Evolutionary conservation across 2,329 filamentous ascomycete species (phyloP), one percentile per base, ranked within the genome.

Genomic region (Coleophoma crateriformis): DNA sequence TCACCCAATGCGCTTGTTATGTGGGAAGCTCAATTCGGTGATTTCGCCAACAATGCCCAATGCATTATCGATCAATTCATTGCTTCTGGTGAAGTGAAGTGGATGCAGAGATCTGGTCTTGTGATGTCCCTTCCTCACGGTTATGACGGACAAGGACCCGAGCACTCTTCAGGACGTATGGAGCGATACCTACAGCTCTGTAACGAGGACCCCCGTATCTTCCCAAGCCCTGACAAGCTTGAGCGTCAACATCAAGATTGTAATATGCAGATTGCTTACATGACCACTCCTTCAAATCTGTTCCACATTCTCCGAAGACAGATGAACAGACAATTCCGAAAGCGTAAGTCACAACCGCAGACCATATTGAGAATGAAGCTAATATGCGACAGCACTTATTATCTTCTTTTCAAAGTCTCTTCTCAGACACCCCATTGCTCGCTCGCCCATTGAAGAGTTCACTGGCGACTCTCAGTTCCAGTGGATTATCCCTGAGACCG

Each of bases 1-100:
- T 97, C 94, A 32, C 94, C 94, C 50, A 95, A 96, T 67, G 92
- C 94, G 35, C 82, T 99, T 22, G 92, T 99, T 61, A 95, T 99
- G 84, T 99, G 94, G 94, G 94, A 99, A 75, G 94, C 94, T 35
- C 94, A 99, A 72, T 99, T 99, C 65, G 94, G 94, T 78, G 94
- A 99, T 72, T 99, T 99, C 64, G 94, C 94, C 78, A 99, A 99
- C 81, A 99, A 96, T 66, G 92, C 94, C 40, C 94, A 99, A 74
- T 95, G 90, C 69, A 95, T 99, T 71, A 95, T 99, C 65, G 94
- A 99, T 70, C 94, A 99, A 73, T 99, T 99, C 74, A 86, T 99
- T 62, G 92, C 94, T 46, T 96, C 94, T 54, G 94, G 94, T 67
- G 94, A 99, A 74, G 85, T 88, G 58, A 99, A 99, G 76, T 99